Evolutionary conservation across 2,329 filamentous ascomycete species (phyloP).

Genomic region (Blumeria graminis): DNA sequence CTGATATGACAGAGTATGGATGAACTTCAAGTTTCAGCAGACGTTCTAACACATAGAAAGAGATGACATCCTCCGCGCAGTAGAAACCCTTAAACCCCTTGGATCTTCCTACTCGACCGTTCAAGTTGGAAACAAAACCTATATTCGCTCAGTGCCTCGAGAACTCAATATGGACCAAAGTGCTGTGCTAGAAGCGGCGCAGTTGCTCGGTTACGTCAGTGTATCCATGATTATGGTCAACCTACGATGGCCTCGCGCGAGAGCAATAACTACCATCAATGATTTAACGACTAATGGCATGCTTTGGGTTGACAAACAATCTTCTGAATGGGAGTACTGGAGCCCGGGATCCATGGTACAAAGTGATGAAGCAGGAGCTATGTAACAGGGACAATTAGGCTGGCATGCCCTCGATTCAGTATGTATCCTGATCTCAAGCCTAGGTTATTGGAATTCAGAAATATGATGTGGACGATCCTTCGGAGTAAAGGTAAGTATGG

Average conservation of each 20-base stretch:
- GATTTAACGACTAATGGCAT: slow-evolving; percentile 74
- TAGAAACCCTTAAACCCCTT: slow-evolving; percentile 65
- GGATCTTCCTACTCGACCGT: slow-evolving; percentile 73
- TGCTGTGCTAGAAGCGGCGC: slow-evolving; percentile 72
- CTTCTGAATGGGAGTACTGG: slow-evolving; percentile 82
- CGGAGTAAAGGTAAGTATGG: too few species aligned
- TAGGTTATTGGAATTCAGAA: too few species aligned
- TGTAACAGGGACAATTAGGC: too few species aligned
- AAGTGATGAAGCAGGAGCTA: slow-evolving; percentile 4
- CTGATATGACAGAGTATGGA: slow-evolving; percentile 50
- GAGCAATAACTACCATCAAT: slow-evolving; percentile 73
- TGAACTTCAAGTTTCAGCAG: slow-evolving; percentile 1
- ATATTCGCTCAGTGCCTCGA: slow-evolving; percentile 81
- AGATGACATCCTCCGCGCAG: slow-evolving; percentile 77
- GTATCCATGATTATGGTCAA: slow-evolving; percentile 76
- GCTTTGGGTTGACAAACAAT: slow-evolving; percentile 83
- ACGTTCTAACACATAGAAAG: slow-evolving; percentile 17
- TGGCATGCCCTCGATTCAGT: too few species aligned
- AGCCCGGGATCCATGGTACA: slow-evolving; percentile 45
- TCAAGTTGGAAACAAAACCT: slow-evolving; percentile 58
- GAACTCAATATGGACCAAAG: slow-evolving; percentile 90
- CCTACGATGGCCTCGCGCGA: slow-evolving; percentile 58
- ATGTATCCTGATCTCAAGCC: too few species aligned
- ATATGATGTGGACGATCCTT: too few species aligned
- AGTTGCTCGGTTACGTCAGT: slow-evolving; percentile 73